Conservation (phyloP, 176 grass and related monocot species). For the Eleusine coracana region DNA sequence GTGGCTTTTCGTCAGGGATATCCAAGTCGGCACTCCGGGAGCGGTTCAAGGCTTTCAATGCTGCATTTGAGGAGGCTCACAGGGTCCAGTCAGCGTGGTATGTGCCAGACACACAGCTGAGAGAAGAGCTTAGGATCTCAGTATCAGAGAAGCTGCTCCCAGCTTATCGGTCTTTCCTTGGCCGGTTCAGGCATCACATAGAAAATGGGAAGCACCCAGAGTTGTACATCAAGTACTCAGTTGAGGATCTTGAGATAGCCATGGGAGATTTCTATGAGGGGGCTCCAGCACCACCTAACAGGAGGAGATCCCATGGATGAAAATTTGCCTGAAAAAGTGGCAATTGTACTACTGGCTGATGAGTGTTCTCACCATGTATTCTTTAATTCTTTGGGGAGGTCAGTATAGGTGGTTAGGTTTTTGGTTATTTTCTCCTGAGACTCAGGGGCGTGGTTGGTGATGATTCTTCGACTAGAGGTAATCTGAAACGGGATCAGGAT, state of each 20-base stretch:
- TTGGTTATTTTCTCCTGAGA: slow-evolving; percentile 31
- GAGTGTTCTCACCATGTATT: slow-evolving; percentile 40
- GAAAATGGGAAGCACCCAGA: slow-evolving; percentile 84
- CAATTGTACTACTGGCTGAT: background rate
- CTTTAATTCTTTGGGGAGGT: slow-evolving; percentile 50
- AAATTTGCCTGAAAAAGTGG: slow-evolving; percentile 11
- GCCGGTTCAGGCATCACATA: slow-evolving; percentile 84
- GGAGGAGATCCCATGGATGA: slow-evolving; percentile 67
- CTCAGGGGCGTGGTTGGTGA: slow-evolving; percentile 50
- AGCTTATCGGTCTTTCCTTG: slow-evolving; percentile 88
- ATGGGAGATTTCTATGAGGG: slow-evolving; percentile 82
- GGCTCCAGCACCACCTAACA: slow-evolving; percentile 48
- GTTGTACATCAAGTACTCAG: slow-evolving; percentile 87
- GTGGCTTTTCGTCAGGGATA: slow-evolving; percentile 78
- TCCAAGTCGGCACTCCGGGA: slow-evolving; percentile 79
- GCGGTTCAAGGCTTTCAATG: slow-evolving; percentile 89
- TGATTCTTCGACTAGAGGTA: slow-evolving; percentile 50
- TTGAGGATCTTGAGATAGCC: slow-evolving; percentile 79
- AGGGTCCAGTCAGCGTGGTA: slow-evolving; percentile 68
- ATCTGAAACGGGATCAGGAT: slow-evolving; percentile 52
- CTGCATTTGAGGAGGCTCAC: slow-evolving; percentile 81
- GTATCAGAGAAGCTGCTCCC: slow-evolving; percentile 85
- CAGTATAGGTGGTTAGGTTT: slow-evolving; percentile 2
- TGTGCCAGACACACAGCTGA: slow-evolving; percentile 83
- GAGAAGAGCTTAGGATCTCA: slow-evolving; percentile 91